Percentiles rank a stretch among this genome's conserved stretches.
These are phyloP conservation scores for Batkoa obscura DNA, from an alignment of 371 early-diverging fungal species.

Conservation along the genomic window DNA sequence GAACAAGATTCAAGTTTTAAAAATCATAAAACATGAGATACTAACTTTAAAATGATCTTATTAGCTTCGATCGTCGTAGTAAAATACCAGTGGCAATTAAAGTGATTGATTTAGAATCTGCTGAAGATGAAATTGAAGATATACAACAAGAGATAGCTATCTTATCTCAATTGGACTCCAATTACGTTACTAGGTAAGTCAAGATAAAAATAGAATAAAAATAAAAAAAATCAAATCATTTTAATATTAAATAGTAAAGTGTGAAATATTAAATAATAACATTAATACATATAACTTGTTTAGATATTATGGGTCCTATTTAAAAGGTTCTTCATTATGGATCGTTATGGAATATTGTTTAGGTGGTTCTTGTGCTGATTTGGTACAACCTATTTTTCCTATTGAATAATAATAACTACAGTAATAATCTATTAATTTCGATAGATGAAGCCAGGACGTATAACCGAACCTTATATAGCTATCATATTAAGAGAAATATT, in stretches of 20 bases:
- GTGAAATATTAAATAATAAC: background rate
- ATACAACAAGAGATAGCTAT: constrained; percentile 94
- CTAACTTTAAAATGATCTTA: background rate
- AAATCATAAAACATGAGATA: background rate
- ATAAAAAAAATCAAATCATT: too few relatives aligned
- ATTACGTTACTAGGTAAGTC: constrained; percentile 65
- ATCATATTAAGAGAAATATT: constrained; percentile 80
- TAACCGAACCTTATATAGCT: constrained; percentile 78
- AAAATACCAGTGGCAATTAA: constrained; percentile 78
- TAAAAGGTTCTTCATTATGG: constrained; percentile 73
- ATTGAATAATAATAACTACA: background rate
- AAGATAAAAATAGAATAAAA: background rate
- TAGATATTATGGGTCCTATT: constrained; percentile 61
- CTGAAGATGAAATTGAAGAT: constrained; percentile 96
- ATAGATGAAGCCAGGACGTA: constrained; percentile 59
- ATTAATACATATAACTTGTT: constrained; percentile 3
- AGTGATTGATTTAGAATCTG: constrained; percentile 77
- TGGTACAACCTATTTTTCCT: constrained; percentile 25
- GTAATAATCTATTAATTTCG: background rate
- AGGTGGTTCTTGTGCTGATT: constrained; percentile 80
- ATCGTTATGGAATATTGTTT: constrained; percentile 87
- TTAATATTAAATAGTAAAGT: background rate
- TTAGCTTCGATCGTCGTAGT: constrained; percentile 48
- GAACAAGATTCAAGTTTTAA: background rate
- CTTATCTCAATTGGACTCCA: constrained; percentile 82